Conservation (phyloP, 1,284 basidiomycete genomes). For the Trametes pubescens region DNA sequence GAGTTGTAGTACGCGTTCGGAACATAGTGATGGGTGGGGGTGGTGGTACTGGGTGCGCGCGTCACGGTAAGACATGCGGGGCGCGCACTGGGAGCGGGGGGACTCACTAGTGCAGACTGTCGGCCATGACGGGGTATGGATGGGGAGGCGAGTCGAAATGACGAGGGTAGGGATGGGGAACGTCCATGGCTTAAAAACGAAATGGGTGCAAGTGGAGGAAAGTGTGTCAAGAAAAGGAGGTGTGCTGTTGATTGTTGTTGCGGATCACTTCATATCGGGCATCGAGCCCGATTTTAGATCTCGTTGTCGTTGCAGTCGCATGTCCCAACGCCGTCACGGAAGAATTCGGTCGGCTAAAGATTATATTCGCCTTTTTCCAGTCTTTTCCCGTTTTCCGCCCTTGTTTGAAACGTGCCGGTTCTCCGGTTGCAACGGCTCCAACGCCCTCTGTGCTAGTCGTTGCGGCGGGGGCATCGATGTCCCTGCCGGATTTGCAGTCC, state of each 20-base stretch:
- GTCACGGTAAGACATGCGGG: constrained; percentile 26
- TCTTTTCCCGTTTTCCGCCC: constrained; percentile 24
- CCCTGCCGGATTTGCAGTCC: constrained; percentile 8
- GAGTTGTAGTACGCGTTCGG: constrained; percentile 55
- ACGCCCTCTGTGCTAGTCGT: constrained; percentile 20
- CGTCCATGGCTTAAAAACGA: constrained; percentile 42
- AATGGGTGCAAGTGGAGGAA: constrained; percentile 31
- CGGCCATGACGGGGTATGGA: constrained; percentile 58
- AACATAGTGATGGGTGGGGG: constrained; percentile 47
- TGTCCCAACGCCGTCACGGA: constrained; percentile 33
- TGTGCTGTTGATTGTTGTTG: constrained; percentile 41
- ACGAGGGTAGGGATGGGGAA: constrained; percentile 32
- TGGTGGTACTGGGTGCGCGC: constrained; percentile 44
- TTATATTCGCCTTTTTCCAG: constrained; percentile 32
- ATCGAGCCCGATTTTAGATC: constrained; percentile 36
- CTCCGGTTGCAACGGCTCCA: constrained; percentile 28
- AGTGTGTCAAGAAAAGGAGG: constrained; percentile 34
- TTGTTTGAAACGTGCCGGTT: constrained; percentile 27
- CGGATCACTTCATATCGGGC: constrained; percentile 46
- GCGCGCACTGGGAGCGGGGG: constrained; percentile 24
- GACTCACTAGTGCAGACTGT: constrained; percentile 68
- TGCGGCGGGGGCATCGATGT: constrained; percentile 4
- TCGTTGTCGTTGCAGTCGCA: constrained; percentile 31
- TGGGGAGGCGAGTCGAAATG: constrained; percentile 38
- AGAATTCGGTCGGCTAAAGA: constrained; percentile 34